Percentiles rank a stretch among this genome's conserved stretches.
These are phyloP conservation scores for Tolypocladium nubicola DNA, from an alignment of 2,329 filamentous ascomycete genomes.

Conservation along the genomic window DNA sequence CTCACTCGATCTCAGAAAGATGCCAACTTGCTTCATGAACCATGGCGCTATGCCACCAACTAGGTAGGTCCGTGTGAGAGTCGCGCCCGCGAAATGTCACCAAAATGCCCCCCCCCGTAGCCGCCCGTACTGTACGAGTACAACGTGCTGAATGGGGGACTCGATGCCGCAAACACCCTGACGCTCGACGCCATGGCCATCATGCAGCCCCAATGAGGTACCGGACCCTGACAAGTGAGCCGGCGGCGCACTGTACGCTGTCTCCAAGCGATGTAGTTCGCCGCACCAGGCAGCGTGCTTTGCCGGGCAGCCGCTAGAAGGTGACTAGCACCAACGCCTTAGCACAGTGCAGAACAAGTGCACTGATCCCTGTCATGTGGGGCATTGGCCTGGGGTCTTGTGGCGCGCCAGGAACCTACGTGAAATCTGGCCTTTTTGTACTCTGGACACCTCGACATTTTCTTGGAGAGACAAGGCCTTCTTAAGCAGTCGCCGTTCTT, in stretches of 20 bases:
- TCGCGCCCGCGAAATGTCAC: not conserved
- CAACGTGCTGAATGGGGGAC: not conserved
- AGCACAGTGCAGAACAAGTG: slow-evolving; percentile 8
- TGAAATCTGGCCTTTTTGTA: slow-evolving; percentile 41
- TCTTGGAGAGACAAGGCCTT: slow-evolving; percentile 16
- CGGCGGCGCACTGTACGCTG: not conserved
- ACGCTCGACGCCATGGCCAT: not conserved
- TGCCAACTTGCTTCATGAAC: not conserved
- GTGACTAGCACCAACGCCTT: not conserved
- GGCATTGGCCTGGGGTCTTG: not conserved
- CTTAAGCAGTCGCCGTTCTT: slow-evolving; percentile 24
- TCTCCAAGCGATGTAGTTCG: not conserved
- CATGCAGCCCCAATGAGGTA: not conserved
- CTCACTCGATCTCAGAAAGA: not conserved
- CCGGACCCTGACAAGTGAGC: not conserved
- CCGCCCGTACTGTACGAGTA: not conserved
- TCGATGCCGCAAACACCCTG: not conserved
- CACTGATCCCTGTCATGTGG: slow-evolving; percentile 18
- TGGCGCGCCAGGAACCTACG: slow-evolving; percentile 9
- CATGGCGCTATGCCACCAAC: not conserved
- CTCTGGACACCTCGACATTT: slow-evolving; percentile 34
- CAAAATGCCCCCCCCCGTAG: not conserved
- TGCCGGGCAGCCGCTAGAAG: not conserved
- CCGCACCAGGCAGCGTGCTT: not conserved
- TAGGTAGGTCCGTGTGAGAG: not conserved